Evolutionary conservation across 2,329 filamentous ascomycete genomes (phyloP), one percentile per base, ranked within the genome.

Genomic region (Cercospora janseana): DNA sequence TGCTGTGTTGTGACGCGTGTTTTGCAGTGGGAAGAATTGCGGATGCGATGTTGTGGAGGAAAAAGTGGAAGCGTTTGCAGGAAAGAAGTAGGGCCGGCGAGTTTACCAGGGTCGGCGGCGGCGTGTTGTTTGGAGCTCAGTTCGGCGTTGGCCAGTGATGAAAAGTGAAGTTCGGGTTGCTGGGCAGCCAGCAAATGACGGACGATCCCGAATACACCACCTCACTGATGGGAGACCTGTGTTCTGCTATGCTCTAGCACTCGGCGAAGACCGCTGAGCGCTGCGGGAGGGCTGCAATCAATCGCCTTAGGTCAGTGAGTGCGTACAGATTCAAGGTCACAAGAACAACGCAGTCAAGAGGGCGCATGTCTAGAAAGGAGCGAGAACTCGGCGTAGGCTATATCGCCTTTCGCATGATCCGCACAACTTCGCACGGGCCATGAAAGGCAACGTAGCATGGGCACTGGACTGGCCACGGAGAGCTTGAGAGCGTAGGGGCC

Each of bases 1-100:
- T 29, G 44, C 9, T 26, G 20, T 44, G 18, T 15, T 38, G 42
- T 21, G 10, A 16, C 46, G 41, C 27, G 48, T 26, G 18, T 32
- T 9, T 37, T 31, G n/a, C 4, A 6, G 20, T 28, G 26, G 40
- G 9, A 18, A 20, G 21, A 7, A 4, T 24, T 34, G 12, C 23
- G 21, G 40, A 37, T 24, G 9, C 29, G 16, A 12, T 29, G 26
- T 20, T 29, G 40, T 10, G 27, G 20, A 23, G n/a, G 20, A 15
- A 15, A 12, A 24, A 24, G 20, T 42, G 38, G 34, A 21, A 21
- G 34, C 18, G 18, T n/a, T n/a, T n/a, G n/a, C n/a, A n/a, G n/a
- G n/a, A n/a, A n/a, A n/a, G n/a, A n/a, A n/a, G n/a, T n/a, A n/a
- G n/a, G n/a, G n/a, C n/a, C n/a, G n/a, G n/a, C 34, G 24, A 21